phyloP scores from a whole-genome alignment of 2,329 filamentous ascomycete genomes.

The Cladobotryum protrusum region DNA sequence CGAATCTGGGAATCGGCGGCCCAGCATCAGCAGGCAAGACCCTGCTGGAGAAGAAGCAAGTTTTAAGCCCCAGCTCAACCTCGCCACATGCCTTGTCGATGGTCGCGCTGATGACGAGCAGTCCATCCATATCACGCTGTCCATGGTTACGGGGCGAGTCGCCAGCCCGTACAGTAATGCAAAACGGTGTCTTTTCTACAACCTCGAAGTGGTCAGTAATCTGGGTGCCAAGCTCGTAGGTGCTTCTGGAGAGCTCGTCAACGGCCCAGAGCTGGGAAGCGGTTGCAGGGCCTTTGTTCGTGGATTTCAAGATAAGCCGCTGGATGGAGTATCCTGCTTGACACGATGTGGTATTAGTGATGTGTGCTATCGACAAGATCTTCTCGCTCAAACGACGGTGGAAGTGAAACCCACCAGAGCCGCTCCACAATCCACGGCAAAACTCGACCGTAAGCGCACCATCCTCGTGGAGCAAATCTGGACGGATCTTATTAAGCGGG shows the following conservation, averaged over 20 bases:
- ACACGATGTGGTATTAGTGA: too few species aligned
- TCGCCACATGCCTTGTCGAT: constrained; percentile 53
- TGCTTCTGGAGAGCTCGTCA: constrained; percentile 46
- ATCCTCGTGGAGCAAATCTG: too few species aligned
- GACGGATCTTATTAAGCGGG: too few species aligned
- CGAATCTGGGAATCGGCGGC: constrained; percentile 23
- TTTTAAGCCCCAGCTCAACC: constrained; percentile 61
- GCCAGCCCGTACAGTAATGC: constrained; percentile 59
- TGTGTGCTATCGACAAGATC: too few species aligned
- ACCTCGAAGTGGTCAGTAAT: constrained; percentile 71
- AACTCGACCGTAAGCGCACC: too few species aligned
- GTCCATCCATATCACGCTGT: constrained; percentile 54
- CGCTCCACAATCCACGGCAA: too few species aligned
- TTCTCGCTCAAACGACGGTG: too few species aligned
- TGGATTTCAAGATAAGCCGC: too few species aligned
- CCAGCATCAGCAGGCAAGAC: constrained; percentile 28
- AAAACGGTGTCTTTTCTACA: constrained; percentile 53
- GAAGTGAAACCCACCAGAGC: too few species aligned
- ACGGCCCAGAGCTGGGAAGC: constrained; percentile 55
- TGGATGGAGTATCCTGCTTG: too few species aligned
- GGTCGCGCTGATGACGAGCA: constrained; percentile 58
- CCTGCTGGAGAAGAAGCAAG: constrained; percentile 48
- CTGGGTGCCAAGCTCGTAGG: constrained; percentile 55
- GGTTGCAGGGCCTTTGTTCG: constrained; percentile 48
- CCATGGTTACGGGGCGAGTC: constrained; percentile 54